Percentiles rank a stretch among this genome's conserved stretches.
These are phyloP conservation scores for Fusarium concolor DNA, from an alignment of 2,329 filamentous ascomycete species.

Conservation along the genomic window DNA sequence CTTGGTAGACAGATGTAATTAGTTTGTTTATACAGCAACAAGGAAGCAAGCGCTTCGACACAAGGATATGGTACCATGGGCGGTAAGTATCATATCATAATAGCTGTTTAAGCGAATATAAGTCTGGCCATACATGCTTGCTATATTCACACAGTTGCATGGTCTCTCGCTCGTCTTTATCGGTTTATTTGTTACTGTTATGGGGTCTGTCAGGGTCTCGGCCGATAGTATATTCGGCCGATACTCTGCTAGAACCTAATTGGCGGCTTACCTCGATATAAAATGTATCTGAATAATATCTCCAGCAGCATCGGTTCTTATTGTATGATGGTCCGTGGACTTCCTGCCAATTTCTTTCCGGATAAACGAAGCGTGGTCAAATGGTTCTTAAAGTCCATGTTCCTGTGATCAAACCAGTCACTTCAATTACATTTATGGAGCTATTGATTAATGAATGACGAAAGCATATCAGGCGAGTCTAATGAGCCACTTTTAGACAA, in stretches of 20 bases:
- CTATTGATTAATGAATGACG: background rate
- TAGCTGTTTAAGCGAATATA: too few species aligned
- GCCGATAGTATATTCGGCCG: background rate
- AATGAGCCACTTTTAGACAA: background rate
- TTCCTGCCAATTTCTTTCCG: background rate
- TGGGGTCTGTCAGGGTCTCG: background rate
- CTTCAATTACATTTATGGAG: background rate
- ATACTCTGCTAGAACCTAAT: background rate
- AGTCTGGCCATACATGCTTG: too few species aligned
- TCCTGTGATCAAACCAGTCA: background rate
- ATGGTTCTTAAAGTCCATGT: background rate
- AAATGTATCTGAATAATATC: background rate
- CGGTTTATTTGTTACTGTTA: background rate
- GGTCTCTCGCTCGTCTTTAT: too few species aligned
- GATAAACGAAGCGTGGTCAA: background rate
- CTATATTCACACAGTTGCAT: too few species aligned
- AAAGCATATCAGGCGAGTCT: background rate
- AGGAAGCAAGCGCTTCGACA: too few species aligned
- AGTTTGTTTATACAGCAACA: conserved; percentile 11
- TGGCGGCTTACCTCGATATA: background rate
- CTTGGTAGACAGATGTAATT: background rate
- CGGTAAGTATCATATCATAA: too few species aligned
- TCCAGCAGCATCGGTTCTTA: background rate
- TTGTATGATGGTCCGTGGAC: background rate
- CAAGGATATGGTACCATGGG: too few species aligned